phyloP scores from a whole-genome alignment of 78 protist species.

The Diacronema lutheri region DNA sequence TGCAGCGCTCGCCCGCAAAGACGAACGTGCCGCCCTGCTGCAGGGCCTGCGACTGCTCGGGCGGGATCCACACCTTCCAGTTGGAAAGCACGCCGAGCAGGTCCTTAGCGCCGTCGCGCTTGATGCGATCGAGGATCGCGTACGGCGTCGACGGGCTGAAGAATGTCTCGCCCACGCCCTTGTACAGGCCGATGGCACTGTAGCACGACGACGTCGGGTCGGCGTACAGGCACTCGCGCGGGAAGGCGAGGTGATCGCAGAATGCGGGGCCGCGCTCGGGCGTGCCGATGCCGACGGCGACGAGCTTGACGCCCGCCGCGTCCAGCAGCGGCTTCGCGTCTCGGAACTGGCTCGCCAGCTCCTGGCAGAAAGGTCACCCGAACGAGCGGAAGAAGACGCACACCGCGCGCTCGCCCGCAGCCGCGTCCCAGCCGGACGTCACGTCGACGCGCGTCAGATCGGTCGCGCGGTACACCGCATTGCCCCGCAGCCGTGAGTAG shows the following conservation, averaged over 20 bases:
- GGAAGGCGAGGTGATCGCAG: conserved; percentile 8
- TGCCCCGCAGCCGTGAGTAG: too few species aligned
- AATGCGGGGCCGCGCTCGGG: conserved; percentile 2
- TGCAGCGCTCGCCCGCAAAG: neutral
- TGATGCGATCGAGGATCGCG: neutral
- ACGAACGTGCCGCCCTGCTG: conserved; percentile 32
- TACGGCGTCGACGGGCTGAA: neutral
- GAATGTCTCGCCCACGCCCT: neutral
- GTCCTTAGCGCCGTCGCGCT: conserved; percentile 11
- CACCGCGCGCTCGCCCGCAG: neutral
- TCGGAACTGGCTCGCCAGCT: neutral
- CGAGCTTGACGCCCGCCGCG: neutral
- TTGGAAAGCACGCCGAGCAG: neutral
- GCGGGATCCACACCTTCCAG: conserved; percentile 30
- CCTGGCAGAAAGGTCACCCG: conserved; percentile 12
- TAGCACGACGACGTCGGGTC: conserved; percentile 12
- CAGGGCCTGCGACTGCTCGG: neutral
- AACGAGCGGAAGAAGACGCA: neutral
- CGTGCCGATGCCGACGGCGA: conserved; percentile 16
- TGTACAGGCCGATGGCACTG: neutral
- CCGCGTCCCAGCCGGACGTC: too few species aligned
- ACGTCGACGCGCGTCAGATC: too few species aligned
- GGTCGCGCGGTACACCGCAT: too few species aligned
- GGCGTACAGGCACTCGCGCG: neutral
- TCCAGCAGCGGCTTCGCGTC: neutral